Percentiles rank a stretch among this genome's conserved stretches.
These are phyloP conservation scores for Pelargonium myrrhifolium DNA, from an alignment of 441 rosid species.

Conservation along the genomic window DNA sequence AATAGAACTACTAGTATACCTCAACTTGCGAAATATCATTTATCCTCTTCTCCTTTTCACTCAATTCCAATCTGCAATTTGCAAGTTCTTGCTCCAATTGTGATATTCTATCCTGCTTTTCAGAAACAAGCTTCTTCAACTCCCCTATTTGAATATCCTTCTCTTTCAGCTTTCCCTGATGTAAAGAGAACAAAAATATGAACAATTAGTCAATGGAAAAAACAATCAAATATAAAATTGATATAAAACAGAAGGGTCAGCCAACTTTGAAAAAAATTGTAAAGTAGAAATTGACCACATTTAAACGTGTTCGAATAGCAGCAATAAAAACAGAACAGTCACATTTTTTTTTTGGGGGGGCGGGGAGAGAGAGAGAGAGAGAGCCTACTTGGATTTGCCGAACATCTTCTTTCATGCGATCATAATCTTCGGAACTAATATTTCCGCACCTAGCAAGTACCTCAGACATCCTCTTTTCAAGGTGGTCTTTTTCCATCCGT, in stretches of 20 bases:
- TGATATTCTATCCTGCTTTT: conserved; percentile 51
- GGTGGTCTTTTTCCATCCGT: conserved; percentile 48
- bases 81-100: conserved; percentile 69
- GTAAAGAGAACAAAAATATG: conserved; percentile 17
- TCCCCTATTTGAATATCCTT: conserved; percentile 65
- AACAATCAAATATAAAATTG: not conserved
- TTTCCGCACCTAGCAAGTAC: conserved; percentile 56
- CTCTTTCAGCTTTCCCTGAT: conserved; percentile 58
- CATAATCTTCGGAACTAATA: conserved; percentile 70
- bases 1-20: conserved; percentile 29
- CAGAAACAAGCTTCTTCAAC: conserved; percentile 35
- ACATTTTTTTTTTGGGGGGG: too few relatives aligned
- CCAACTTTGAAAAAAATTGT: too few relatives aligned
- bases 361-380: too few relatives aligned
- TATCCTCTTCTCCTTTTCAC: conserved; percentile 58
- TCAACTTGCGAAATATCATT: conserved; percentile 54
- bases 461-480: conserved; percentile 72
- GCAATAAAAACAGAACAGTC: too few relatives aligned
- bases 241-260: too few relatives aligned
- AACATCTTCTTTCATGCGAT: conserved; percentile 59
- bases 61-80: conserved; percentile 51
- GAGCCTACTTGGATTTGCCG: conserved; percentile 53
- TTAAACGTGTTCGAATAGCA: too few relatives aligned
- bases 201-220: conserved; percentile 3
- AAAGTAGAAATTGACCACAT: too few relatives aligned